Conservation (phyloP, 768 basidiomycete genomes). For the Sistotremastrum suecicum region DNA sequence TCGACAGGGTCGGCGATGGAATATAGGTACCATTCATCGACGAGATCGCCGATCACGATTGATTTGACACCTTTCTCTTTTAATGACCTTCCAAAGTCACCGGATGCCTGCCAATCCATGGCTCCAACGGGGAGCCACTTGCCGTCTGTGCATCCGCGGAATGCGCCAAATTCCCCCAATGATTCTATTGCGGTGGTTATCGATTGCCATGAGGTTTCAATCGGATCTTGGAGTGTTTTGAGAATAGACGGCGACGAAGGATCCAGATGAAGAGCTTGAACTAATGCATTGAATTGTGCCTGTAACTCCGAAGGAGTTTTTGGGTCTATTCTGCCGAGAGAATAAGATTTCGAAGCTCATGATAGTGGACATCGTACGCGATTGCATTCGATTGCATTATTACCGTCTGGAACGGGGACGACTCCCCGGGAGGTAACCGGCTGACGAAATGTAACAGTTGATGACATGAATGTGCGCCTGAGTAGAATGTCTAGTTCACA, state of each 20-base stretch:
- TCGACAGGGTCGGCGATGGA: slow-evolving; percentile 51
- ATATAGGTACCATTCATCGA: slow-evolving; percentile 69
- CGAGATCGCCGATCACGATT: slow-evolving; percentile 53
- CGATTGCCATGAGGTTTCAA: slow-evolving; percentile 29
- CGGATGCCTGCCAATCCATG: slow-evolving; percentile 56
- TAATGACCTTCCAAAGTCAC: slow-evolving; percentile 40
- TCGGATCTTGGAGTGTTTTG: slow-evolving; percentile 33
- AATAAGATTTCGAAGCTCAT: not conserved
- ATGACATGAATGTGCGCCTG: slow-evolving; percentile 63
- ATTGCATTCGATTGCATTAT: slow-evolving; percentile 65
- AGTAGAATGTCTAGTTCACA: not conserved
- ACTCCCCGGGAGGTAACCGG: slow-evolving; percentile 39
- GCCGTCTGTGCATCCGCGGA: slow-evolving; percentile 49
- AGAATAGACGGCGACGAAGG: slow-evolving; percentile 36
- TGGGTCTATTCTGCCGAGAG: slow-evolving; percentile 31
- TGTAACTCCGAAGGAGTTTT: slow-evolving; percentile 45
- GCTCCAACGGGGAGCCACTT: slow-evolving; percentile 45
- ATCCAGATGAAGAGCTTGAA: slow-evolving; percentile 39
- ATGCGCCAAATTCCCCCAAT: slow-evolving; percentile 46
- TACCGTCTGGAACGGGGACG: slow-evolving; percentile 56
- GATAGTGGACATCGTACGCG: slow-evolving; percentile 25
- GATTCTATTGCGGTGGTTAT: slow-evolving; percentile 49
- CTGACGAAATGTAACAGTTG: slow-evolving; percentile 61
- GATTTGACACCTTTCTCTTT: slow-evolving; percentile 42
- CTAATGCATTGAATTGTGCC: slow-evolving; percentile 51